Evolutionary conservation across 805 yeast species (phyloP), one percentile per base, ranked within the genome.

Genomic region (Metschnikowia colocasiae): DNA sequence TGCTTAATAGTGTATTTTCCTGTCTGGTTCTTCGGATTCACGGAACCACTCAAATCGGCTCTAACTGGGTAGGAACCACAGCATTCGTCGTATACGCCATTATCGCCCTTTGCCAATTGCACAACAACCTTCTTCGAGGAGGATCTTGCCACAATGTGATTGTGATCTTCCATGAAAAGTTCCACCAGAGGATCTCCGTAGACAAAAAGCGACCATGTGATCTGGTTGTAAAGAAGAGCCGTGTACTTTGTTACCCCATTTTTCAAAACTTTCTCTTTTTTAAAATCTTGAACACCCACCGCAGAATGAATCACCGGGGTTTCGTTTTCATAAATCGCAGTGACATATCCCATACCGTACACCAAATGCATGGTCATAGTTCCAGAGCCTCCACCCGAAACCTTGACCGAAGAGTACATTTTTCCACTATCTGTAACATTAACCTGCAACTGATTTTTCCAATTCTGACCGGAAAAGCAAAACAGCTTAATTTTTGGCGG

Each of bases 291-390:
- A 45, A 86, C 70, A 0, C 95, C 95, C 23, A 85, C 85, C 25
- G 74, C 76, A 20, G 87, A 79, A n/a, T 75, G 73, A 22, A 85
- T 54, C 46, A 53, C 53, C 65, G 64, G 63, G 36, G 39, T 39
- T 8, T 55, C 52, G 29, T 55, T 55, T 19, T 54, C 50, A 46
- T 59, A 61, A 15, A 75, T 64, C 23, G 83, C 87, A 27, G 96
- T 84, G 13, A 87, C 79, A 52, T 87, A 81, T 6, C 96, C 96
- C 79, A 76, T 75, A 46, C 97, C 97, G 63, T 85, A 91, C 5
- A 84, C 86, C 46, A 86, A 59, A 3, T 92, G 91, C 32, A 78
- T 61, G 29, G 68, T 68, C 43, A 82, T 60, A 29, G 67, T 71
- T 39, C 79, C 80, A 13, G 43, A 19, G 20, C 51, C 50, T 16